Conservation (phyloP, 2,329 filamentous ascomycete species). For the Phyllosticta citrichinensis region DNA sequence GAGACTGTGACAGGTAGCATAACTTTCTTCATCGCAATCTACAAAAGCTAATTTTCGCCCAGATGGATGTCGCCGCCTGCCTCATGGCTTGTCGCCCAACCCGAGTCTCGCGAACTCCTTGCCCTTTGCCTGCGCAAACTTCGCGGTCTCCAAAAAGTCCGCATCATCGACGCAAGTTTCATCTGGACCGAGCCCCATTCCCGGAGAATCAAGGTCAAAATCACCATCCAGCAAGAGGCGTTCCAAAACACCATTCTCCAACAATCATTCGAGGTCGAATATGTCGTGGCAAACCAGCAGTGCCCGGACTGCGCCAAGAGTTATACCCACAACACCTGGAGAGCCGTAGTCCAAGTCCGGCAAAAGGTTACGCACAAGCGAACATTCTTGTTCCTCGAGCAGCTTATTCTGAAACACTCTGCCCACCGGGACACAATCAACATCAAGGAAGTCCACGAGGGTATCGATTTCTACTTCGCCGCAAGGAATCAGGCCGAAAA, state of each 20-base stretch:
- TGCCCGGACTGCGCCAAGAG: constrained; percentile 93
- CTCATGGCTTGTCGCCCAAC: constrained; percentile 75
- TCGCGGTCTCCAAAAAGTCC: constrained; percentile 74
- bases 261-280: constrained; percentile 92
- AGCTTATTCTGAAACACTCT: constrained; percentile 88
- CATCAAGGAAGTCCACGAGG: constrained; percentile 93
- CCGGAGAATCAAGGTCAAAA: constrained; percentile 81
- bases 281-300: constrained; percentile 81
- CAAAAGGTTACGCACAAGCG: constrained; percentile 97
- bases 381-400: constrained; percentile 74
- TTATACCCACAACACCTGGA: constrained; percentile 93
- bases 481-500: constrained; percentile 84
- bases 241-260: constrained; percentile 64
- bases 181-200: constrained; percentile 99
- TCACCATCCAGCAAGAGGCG: constrained; percentile 74
- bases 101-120: constrained; percentile 84
- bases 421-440: constrained; percentile 92
- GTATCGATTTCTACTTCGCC: constrained; percentile 91
- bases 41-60: not conserved
- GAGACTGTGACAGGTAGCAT: constrained; percentile 63
- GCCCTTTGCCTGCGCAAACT: constrained; percentile 86
- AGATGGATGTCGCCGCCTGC: constrained; percentile 74
- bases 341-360: constrained; percentile 84
- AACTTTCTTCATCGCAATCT: constrained; percentile 4
- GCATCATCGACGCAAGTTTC: constrained; percentile 92